Evolutionary conservation across 2,329 filamentous ascomycete species (phyloP), one percentile per base, ranked within the genome.

Genomic region (Trichoderma sp.): DNA sequence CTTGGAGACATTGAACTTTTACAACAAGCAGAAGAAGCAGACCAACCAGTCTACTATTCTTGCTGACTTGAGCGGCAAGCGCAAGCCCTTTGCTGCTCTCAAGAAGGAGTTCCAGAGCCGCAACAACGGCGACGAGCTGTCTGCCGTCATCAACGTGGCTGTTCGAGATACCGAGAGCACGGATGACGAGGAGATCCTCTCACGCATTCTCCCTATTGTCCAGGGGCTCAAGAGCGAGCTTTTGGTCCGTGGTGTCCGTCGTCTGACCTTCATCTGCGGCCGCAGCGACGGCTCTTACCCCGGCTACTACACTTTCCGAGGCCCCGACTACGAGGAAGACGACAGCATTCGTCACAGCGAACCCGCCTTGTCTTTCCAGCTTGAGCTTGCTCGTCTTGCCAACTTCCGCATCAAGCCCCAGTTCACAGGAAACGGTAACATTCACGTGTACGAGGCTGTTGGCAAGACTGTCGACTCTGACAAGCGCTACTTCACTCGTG

Each of bases 321-420:
- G 95, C 6, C 95, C 96, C 33, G 83, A 85, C 63, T 99, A 97
- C 81, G 86, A 89, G 64, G 96, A 99, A 81, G 96, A 99, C 77
- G 89, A 92, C 80, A 97, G 92, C 80, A 98, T 99, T 77, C 95
- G 96, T 84, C 95, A 99, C 85, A 96, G 89, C 73, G 96, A 99
- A 83, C 96, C 96, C 62, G 95, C 96, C 68, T 87, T 97, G 80
- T 94, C 96, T 77, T 99, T 98, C 92, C 96, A 99, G 86, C 92
- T 98, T 79, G 96, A 99, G 83, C 90, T 99, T 72, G 91, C 90
- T 70, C 92, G 96, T 80, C 88, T 99, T 35, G 92, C 92, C 77
- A 98, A 97, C 84, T 99, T 99, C 88, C 91, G 94, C 84, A 97
- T 98, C 83, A 96, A 94, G 84, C 95, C 96, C 2, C 94, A 99